Evolutionary conservation across 1,284 basidiomycete genomes (phyloP), one percentile per base, ranked within the genome.

Genomic region (Filobasidium uniguttulatum): DNA sequence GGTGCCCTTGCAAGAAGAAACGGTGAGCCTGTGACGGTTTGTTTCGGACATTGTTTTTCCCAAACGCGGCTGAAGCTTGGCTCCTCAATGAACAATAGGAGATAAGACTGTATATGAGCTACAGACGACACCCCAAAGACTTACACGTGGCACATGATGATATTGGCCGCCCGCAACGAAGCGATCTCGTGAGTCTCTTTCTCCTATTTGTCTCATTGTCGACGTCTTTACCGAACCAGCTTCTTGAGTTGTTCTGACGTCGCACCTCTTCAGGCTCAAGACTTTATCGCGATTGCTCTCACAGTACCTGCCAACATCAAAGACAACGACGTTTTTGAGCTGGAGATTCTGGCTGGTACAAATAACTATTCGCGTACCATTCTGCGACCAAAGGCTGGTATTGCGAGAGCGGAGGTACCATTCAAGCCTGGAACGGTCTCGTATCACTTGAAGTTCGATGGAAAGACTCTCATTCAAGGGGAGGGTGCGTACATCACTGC

Each of bases 241-340:
- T 33, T 12, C 12, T 7, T 44, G 12, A 14, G n/a, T 50, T 9
- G 34, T 30, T 17, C 2, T 28, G 12, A 30, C 47, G 37, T 49
- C 29, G 12, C 20, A 26, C 10, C 10, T 7, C 30, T 26, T 5
- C 49, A 69, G 68, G 66, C 68, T 3, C 57, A 59, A 47, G 69
- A 71, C 49, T 56, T 68, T 12, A 59, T 71, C 50, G 65, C 65
- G 37, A 49, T 67, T 22, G 46, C 63, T 33, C 51, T 66, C 15
- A 45, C 63, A 33, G 22, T 61, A 3, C 59, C 56, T 0, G 30
- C 46, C 20, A 33, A 28, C n/a, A 49, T 46, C n/a, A 15, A 31
- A 3, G n/a, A 12, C 14, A 35, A 17, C 3, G 30, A 17, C 9
- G 22, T 25, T 15, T 23, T 41, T 8, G 26, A 44, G 33, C 22